Base-by-base conservation (phyloP, 2,329 filamentous ascomycete species). In the Botryotinia calthae region DNA sequence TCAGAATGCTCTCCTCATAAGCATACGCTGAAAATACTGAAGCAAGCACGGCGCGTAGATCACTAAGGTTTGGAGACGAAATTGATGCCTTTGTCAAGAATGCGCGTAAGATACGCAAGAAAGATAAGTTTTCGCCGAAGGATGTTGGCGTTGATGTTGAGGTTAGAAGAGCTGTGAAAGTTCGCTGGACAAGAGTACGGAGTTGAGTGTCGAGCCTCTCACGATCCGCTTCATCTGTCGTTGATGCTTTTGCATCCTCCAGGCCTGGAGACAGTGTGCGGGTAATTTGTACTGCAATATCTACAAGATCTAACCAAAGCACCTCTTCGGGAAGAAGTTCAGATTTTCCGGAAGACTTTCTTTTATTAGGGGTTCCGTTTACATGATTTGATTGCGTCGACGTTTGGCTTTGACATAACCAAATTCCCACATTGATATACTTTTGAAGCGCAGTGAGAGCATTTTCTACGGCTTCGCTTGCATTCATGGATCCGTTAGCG, bases 21-120 rank as follows among this genome's bases (percentile, higher is more conserved):
- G 94, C 91, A 81, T 99, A 99, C 0, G 96, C 95, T 0, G 95
- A 90, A 83, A 99, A 98, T 72, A 99, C 95, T 20, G 95, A 96
- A 1, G 89, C 86, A 2, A 99, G 87, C 0, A 98, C 95, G 10
- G 89, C 88, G 62, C 96, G 91, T 4, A 99, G 87, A 80, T 98
- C 94, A 1, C 93, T 91, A 2, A 99, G 86, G 20, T 93, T 97
- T 0, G 96, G 95, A 0, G 94, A 97, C 28, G 91, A 90, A 37
- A 89, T 87, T 0, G 94, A 92, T 0, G 95, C 95, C 63, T 93
- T 90, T 0, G 92, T 90, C 44, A 99, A 88, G 81, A 99, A 99
- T 9, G 93, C 92, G 66, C 94, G 90, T 22, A 99, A 86, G 76
- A 99, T 93, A 72, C 92, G 92, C 18, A 99, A 87, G 82, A 99